Conservation (phyloP, 2,329 filamentous ascomycete species). For the Colletotrichum lindemuthianum region DNA sequence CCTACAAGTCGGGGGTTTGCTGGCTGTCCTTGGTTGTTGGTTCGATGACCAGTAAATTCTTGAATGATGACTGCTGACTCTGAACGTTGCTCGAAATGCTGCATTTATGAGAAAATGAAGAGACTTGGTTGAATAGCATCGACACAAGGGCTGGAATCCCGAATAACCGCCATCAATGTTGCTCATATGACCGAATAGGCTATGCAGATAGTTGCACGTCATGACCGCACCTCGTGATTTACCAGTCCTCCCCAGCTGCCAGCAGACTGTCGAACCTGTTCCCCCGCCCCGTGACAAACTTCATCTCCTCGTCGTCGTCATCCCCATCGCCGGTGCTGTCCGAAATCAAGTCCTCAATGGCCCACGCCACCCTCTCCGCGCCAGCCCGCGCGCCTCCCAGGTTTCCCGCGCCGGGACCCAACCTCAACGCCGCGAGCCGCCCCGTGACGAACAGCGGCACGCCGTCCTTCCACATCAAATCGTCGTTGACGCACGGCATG, state of each 20-base stretch:
- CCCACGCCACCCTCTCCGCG: slow-evolving; percentile 79
- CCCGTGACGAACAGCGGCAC: slow-evolving; percentile 80
- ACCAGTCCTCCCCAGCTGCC: slow-evolving; percentile 25
- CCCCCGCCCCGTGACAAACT: slow-evolving; percentile 32
- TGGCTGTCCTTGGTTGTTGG: too few relatives aligned
- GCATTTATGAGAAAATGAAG: too few relatives aligned
- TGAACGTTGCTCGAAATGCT: too few relatives aligned
- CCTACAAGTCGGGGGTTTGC: too few relatives aligned
- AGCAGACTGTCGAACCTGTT: slow-evolving; percentile 31
- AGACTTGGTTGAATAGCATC: too few relatives aligned
- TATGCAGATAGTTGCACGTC: too few relatives aligned
- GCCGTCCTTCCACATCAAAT: slow-evolving; percentile 79
- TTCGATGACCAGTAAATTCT: too few relatives aligned
- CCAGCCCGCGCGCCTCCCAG: slow-evolving; percentile 78
- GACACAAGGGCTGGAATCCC: too few relatives aligned
- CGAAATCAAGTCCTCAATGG: slow-evolving; percentile 67
- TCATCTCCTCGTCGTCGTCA: slow-evolving; percentile 30
- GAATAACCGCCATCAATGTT: too few relatives aligned
- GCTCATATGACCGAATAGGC: too few relatives aligned
- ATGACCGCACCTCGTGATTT: neutral
- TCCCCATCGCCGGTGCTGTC: slow-evolving; percentile 17
- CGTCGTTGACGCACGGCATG: slow-evolving; percentile 77
- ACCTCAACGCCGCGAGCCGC: slow-evolving; percentile 70
- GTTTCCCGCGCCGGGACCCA: slow-evolving; percentile 79
- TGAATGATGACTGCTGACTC: too few relatives aligned